phyloP scores from a whole-genome alignment of 352 stramenopile species.

The Thalassiosira hispida region DNA sequence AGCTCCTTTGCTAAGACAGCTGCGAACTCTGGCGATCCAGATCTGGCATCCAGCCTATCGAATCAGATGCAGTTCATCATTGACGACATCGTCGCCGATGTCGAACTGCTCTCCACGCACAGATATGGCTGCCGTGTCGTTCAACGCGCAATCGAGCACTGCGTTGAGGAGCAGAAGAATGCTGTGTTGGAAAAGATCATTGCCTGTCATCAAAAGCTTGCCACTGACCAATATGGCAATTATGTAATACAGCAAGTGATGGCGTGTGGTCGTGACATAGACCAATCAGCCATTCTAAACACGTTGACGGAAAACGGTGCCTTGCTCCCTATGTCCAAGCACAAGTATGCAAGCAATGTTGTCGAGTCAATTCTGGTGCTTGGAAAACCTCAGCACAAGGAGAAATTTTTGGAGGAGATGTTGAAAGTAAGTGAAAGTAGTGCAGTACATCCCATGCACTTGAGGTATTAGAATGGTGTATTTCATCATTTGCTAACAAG shows the following conservation, averaged over 20 bases:
- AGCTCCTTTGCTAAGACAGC: constrained; percentile 22
- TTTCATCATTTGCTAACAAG: constrained; percentile 3
- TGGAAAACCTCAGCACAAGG: constrained; percentile 24
- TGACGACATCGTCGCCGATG: constrained; percentile 35
- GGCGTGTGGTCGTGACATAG: constrained; percentile 17
- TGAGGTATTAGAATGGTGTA: background rate
- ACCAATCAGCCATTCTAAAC: constrained; percentile 27
- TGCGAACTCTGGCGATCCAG: background rate
- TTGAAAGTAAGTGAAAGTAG: constrained; percentile 30
- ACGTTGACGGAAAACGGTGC: constrained; percentile 27
- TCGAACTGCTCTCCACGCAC: constrained; percentile 36
- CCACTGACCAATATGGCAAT: constrained; percentile 47
- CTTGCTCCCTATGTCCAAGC: constrained; percentile 33
- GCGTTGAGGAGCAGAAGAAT: constrained; percentile 29
- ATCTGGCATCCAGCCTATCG: constrained; percentile 13
- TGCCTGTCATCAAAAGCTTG: constrained; percentile 26
- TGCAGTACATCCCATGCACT: background rate
- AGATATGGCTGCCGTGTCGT: constrained; percentile 48
- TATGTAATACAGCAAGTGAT: constrained; percentile 51
- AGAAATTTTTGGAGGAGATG: constrained; percentile 35
- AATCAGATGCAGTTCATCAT: constrained; percentile 50
- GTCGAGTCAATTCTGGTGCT: constrained; percentile 29
- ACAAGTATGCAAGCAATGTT: constrained; percentile 57
- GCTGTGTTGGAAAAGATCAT: constrained; percentile 38
- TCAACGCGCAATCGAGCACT: constrained; percentile 41